Conservation (phyloP, 2,329 filamentous ascomycete genomes). For the Stenocarpella maydis region DNA sequence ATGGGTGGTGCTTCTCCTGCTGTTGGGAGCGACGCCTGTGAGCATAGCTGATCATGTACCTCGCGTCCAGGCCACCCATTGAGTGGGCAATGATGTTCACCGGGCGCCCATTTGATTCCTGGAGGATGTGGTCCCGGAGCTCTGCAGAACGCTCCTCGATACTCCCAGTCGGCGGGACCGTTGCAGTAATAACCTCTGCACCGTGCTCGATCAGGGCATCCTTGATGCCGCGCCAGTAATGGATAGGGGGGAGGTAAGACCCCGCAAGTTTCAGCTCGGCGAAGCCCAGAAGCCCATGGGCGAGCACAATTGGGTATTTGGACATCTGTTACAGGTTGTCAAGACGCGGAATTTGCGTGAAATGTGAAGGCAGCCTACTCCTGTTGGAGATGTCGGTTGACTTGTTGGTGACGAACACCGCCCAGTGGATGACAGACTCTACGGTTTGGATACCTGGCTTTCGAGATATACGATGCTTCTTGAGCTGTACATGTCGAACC, state of each 20-base stretch:
- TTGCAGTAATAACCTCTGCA: constrained; percentile 65
- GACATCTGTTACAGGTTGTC: constrained; percentile 50
- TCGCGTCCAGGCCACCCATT: constrained; percentile 71
- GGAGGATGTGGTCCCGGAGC: constrained; percentile 62
- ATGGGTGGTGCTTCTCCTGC: constrained; percentile 1
- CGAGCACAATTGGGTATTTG: constrained; percentile 70
- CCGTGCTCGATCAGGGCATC: constrained; percentile 63
- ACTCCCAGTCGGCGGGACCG: constrained; percentile 67
- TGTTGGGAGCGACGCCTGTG: constrained; percentile 44
- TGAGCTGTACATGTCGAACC: background rate
- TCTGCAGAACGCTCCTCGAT: constrained; percentile 68
- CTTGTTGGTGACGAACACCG: background rate
- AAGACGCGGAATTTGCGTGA: constrained; percentile 4
- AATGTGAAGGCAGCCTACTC: background rate
- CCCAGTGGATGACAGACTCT: background rate
- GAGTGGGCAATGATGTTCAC: constrained; percentile 82
- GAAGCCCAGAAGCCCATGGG: constrained; percentile 72
- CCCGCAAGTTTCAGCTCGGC: constrained; percentile 62
- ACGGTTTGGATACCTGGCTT: background rate
- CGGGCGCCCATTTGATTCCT: constrained; percentile 55
- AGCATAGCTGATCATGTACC: constrained; percentile 70
- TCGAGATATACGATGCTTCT: background rate
- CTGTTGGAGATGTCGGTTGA: background rate
- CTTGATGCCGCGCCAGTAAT: constrained; percentile 72
- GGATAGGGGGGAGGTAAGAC: constrained; percentile 60